Conservation (phyloP, 139 green algal genomes). For the Tetraselmis chui region DNA sequence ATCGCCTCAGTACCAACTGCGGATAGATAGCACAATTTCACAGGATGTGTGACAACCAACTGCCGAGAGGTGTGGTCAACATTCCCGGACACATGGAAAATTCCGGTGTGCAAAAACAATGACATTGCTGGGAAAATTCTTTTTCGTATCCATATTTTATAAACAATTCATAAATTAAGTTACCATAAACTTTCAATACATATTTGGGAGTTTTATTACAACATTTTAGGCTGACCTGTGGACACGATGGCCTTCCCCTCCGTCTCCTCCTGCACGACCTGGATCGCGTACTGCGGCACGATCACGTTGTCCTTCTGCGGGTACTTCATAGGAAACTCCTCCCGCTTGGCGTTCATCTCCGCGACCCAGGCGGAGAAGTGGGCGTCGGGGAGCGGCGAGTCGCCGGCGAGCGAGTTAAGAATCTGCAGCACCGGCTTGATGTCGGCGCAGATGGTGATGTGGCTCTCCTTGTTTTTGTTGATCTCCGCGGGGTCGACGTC, state of each 20-base stretch:
- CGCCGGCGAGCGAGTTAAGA: conserved; percentile 58
- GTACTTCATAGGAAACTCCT: conserved; percentile 80
- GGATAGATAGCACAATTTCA: too few species aligned
- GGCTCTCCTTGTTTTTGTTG: conserved; percentile 96
- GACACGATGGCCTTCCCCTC: conserved; percentile 92
- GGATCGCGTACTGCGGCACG: conserved; percentile 90
- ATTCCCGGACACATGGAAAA: too few species aligned
- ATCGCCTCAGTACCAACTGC: too few species aligned
- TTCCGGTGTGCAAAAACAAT: too few species aligned
- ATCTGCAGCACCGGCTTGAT: conserved; percentile 57
- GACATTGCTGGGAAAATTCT: too few species aligned
- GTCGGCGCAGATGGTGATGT: conserved; percentile 81
- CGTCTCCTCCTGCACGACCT: conserved; percentile 89
- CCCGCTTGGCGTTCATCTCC: conserved; percentile 55
- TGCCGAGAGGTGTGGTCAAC: too few species aligned
- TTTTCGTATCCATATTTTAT: too few species aligned
- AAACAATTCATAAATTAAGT: too few species aligned
- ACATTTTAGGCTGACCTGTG: too few species aligned
- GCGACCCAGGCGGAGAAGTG: conserved; percentile 46
- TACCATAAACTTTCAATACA: too few species aligned
- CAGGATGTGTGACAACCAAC: too few species aligned
- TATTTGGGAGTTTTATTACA: too few species aligned
- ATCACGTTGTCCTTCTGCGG: conserved; percentile 83
- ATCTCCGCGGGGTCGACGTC: conserved; percentile 99
- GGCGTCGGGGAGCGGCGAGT: conserved; percentile 17